Base-by-base conservation (phyloP, 345 rosid species). In the Atalantia buxifolia region DNA sequence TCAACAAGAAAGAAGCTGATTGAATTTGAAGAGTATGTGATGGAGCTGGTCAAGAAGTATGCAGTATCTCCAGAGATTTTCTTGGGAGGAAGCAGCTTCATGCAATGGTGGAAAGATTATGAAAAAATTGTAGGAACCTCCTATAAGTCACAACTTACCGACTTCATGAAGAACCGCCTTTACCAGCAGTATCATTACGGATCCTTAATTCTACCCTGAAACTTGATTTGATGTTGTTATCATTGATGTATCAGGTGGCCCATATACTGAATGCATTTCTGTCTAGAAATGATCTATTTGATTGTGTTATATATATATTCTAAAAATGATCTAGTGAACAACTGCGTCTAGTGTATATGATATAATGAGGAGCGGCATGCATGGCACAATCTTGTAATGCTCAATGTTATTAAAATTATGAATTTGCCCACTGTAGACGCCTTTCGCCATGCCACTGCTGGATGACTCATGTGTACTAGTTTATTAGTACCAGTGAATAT, bases 41-140 rank as follows among this genome's bases (percentile, higher is more conserved):
- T 86, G 89, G 72, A 48, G 7, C 66, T 84, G 81, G 84, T 90
- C 67, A 14, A 7, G 33, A 79, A 84, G 21, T 82, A 85, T 64
- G 81, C 84, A n/a, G 87, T 90, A 4, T 90, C 93, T 62, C 90
- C 96, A 0, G 94, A 91, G 77, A 89, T 94, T 33, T 94, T 91
- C 89, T 71, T 86, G 84, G 67, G 33, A 28, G 19, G 56, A 2
- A 87, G 96, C 84, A 91, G 90, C 78, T 94, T 89, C 76, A 90
- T 89, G 96, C 79, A 33, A 66, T 92, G 96, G 96, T 92, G 97
- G 93, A 66, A 18, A 63, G 81, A 80, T 65, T 91, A 85, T 76
- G 78, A 84, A 79, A 45, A 57, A 28, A 69, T 86, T 30, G 74
- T 48, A 55, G 84, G 68, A 64, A 27, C 73, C n/a, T 33, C 42